Percentiles rank a stretch among this genome's conserved stretches.
Conservation (phyloP, 1,139 yeast genomes). For the Torulaspora globosa region DNA sequence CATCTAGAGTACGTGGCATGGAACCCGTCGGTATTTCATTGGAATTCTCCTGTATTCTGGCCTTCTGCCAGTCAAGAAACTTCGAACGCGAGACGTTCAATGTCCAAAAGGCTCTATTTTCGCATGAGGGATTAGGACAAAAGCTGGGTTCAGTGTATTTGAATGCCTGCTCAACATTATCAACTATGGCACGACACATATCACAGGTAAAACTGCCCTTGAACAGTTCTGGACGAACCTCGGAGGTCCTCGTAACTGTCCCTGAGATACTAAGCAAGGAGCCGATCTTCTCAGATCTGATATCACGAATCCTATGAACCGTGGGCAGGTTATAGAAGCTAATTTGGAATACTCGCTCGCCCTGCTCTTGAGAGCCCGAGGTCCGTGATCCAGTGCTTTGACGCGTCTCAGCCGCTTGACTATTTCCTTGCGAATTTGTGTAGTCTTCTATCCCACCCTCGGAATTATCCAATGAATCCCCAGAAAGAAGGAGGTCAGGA, state of each 20-base stretch:
- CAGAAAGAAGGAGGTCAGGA: constrained; percentile 50
- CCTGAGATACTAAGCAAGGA: constrained; percentile 82
- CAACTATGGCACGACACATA: constrained; percentile 77
- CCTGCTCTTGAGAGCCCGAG: constrained; percentile 34
- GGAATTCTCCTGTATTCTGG: constrained; percentile 91
- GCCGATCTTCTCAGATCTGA: constrained; percentile 87
- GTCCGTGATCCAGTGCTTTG: constrained; percentile 29
- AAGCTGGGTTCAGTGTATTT: constrained; percentile 92
- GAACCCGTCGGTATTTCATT: constrained; percentile 97
- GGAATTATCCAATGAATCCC: constrained; percentile 40
- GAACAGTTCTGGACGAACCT: constrained; percentile 92
- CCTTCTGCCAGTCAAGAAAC: constrained; percentile 96
- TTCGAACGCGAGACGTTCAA: constrained; percentile 78
- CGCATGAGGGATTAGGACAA: constrained; percentile 84
- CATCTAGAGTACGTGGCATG: constrained; percentile 96
- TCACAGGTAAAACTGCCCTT: constrained; percentile 89
- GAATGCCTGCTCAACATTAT: constrained; percentile 89
- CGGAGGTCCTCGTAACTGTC: constrained; percentile 94
- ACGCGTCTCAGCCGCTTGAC: constrained; percentile 25
- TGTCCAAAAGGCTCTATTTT: constrained; percentile 82
- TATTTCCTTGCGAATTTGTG: constrained; percentile 31
- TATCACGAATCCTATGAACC: constrained; percentile 80
- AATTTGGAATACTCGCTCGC: constrained; percentile 79
- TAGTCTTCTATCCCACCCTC: constrained; percentile 32
- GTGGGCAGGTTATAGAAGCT: constrained; percentile 86